Conservation (phyloP, 345 rosid genomes). For the Citrus reticulata region DNA sequence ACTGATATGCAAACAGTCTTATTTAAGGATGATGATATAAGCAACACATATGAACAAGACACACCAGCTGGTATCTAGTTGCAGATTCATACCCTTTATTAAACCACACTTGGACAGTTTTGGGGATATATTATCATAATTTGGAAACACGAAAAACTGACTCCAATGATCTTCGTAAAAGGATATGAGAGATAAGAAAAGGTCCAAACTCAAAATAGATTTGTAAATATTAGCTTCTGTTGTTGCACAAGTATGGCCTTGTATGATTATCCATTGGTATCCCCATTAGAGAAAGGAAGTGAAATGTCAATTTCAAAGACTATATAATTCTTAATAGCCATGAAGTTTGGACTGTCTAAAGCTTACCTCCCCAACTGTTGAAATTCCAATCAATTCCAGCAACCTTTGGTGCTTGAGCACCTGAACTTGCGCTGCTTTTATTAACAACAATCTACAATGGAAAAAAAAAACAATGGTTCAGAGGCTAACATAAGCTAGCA, state of each 20-base stretch:
- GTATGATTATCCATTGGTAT: not conserved
- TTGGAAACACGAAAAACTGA: not conserved
- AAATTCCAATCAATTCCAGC: slow-evolving; percentile 94
- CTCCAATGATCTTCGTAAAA: not conserved
- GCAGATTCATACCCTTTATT: not conserved
- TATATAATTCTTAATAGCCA: not conserved
- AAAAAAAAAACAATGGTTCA: not conserved
- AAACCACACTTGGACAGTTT: not conserved
- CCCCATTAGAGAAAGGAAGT: not conserved
- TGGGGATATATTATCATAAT: not conserved
- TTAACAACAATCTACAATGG: slow-evolving; percentile 56
- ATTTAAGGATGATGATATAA: not conserved
- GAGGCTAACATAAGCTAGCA: not conserved
- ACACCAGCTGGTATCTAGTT: not conserved
- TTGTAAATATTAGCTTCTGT: not conserved
- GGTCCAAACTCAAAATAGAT: not conserved
- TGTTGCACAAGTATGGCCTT: not conserved
- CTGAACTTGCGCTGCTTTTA: slow-evolving; percentile 22
- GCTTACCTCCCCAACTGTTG: slow-evolving; percentile 86
- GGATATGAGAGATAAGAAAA: not conserved
- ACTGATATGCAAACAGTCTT: not conserved
- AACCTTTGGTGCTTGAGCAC: slow-evolving; percentile 32
- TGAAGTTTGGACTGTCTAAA: not conserved
- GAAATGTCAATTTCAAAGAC: not conserved
- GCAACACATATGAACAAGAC: not conserved